Evolutionary conservation across 2,329 filamentous ascomycete genomes (phyloP), one percentile per base, ranked within the genome.

Genomic region (Xylaria hypoxylon): DNA sequence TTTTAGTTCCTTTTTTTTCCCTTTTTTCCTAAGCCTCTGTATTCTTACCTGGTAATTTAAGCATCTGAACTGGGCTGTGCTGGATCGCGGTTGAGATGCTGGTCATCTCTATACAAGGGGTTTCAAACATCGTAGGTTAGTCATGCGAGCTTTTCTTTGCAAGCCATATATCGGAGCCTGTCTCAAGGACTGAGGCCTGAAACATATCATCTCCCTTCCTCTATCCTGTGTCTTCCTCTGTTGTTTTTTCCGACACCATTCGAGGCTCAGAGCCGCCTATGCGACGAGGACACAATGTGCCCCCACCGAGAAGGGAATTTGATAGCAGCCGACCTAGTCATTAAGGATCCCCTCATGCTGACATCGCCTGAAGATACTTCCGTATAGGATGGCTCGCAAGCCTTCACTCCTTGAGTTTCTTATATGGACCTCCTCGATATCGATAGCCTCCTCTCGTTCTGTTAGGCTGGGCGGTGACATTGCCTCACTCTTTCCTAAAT

Each of bases 51-150:
- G 60, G 65, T 72, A 69, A 71, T 68, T 71, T 73, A 72, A 68
- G 73, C 64, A 68, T 69, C 64, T 71, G 69, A 68, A 60, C 68
- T 68, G 65, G 74, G 76, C 74, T 73, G 69, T 75, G 73, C 69
- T 72, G 51, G 48, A 71, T 62, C 57, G 61, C 75, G 73, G 76
- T 64, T 77, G 75, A 77, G 75, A 78, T 79, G 76, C 74, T 73
- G 74, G 77, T 48, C 75, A 59, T 76, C 73, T 77, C 72, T 68
- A 62, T 53, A 69, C 70, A 67, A 68, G 70, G 65, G 60, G 53
- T 71, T 71, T 67, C 64, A 69, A 69, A 69, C 72, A 70, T 74
- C 69, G 72, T 78, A 79, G 77, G 77, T 78, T 52, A 73, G 77
- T 77, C 55, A 61, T 58, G 38, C 33, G 59, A 42, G 13, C 56